These are phyloP conservation scores for Solanum virginianum DNA, from an alignment of 257 asterid genomes.

Conservation along the genomic window DNA sequence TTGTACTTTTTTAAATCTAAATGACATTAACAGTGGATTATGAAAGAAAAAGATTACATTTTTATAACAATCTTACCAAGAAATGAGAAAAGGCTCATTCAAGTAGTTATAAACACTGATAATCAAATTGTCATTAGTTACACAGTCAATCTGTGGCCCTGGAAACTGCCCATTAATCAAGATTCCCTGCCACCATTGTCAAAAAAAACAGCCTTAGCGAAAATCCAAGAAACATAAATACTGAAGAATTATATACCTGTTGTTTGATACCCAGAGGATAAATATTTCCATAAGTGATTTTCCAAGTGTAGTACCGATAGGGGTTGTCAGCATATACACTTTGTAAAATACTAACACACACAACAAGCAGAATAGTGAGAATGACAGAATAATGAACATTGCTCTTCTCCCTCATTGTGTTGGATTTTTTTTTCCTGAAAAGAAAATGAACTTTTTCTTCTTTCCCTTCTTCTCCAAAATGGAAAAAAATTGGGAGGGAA, in stretches of 20 bases:
- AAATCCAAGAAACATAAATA: neutral
- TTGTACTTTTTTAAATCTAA: neutral
- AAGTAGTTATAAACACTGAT: constrained; percentile 78
- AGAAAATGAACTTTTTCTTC: neutral
- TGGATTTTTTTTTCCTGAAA: neutral
- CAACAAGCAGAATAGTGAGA: constrained; percentile 8
- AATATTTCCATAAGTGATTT: constrained; percentile 61
- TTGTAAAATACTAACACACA: neutral
- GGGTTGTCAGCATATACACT: constrained; percentile 66
- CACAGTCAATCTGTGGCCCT: constrained; percentile 93
- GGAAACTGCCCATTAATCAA: constrained; percentile 94
- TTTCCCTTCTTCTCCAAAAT: neutral
- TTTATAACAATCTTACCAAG: constrained; percentile 42
- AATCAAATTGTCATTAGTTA: constrained; percentile 86
- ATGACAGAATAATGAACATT: constrained; percentile 17
- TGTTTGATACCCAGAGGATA: constrained; percentile 83
- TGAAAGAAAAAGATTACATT: neutral
- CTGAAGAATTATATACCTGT: constrained; percentile 38
- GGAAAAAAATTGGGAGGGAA: neutral
- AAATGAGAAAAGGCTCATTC: constrained; percentile 82
- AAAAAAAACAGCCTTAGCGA: neutral
- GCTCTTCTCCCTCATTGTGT: constrained; percentile 24
- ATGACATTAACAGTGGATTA: neutral
- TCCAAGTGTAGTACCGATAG: constrained; percentile 76
- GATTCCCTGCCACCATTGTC: constrained; percentile 48